A percentile compares a stretch with the other conserved stretches of the same genome.
These are phyloP conservation scores for Eremomyces bilateralis DNA, from an alignment of 495 filamentous ascomycete genomes.

Conservation along the genomic window DNA sequence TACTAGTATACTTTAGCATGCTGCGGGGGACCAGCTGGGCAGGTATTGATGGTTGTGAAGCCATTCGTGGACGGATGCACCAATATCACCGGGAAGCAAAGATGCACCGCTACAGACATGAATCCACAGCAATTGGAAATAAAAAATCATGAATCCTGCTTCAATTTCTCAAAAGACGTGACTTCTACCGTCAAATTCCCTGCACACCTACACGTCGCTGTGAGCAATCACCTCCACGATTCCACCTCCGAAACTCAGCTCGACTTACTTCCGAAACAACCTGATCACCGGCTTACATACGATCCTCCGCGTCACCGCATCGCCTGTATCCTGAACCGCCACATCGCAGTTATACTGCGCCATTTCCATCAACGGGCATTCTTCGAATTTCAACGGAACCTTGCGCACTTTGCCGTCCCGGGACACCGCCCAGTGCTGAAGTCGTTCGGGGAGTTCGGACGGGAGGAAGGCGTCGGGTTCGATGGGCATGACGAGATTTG, in stretches of 20 bases:
- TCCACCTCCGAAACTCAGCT: conserved; percentile 2
- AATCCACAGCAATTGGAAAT: background rate
- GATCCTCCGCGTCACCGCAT: conserved; percentile 27
- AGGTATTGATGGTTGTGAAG: background rate
- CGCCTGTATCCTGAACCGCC: conserved; percentile 25
- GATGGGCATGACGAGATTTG: conserved; percentile 31
- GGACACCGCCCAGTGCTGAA: conserved; percentile 27
- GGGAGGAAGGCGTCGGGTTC: conserved; percentile 33
- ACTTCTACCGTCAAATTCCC: conserved; percentile 64
- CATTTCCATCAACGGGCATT: conserved; percentile 56
- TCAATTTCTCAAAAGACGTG: conserved; percentile 42
- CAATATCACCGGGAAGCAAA: background rate
- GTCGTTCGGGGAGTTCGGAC: conserved; percentile 24
- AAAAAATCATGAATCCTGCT: background rate
- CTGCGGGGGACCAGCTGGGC: background rate
- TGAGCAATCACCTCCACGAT: conserved; percentile 3
- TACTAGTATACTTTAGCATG: background rate
- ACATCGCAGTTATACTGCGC: conserved; percentile 65
- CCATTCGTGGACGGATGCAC: background rate
- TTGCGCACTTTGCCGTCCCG: conserved; percentile 30
- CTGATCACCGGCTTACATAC: conserved; percentile 54
- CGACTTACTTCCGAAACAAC: conserved; percentile 54
- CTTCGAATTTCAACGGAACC: conserved; percentile 25
- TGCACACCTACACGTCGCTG: conserved; percentile 35
- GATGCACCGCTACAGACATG: background rate